Evolutionary conservation across 2,329 filamentous ascomycete genomes (phyloP).

Genomic region (Lasiodiplodia gonubiensis): DNA sequence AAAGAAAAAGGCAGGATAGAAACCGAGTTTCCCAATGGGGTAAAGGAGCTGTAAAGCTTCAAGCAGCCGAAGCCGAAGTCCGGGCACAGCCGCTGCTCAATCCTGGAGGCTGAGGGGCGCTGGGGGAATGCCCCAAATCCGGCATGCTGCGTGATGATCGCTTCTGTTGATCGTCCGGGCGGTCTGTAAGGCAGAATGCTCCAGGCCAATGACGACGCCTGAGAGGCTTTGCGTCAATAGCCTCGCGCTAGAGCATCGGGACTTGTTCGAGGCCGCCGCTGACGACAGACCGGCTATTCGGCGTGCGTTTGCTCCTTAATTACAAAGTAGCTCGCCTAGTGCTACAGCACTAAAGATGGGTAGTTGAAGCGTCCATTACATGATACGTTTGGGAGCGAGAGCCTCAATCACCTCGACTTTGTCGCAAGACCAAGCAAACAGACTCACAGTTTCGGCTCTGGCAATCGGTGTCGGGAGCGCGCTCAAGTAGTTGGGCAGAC

Average conservation of each 20-base stretch:
- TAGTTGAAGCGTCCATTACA: too few species aligned
- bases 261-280: neutral
- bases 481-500: neutral
- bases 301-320: neutral
- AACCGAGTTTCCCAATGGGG: constrained; percentile 12
- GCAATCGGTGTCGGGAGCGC: neutral
- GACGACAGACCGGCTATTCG: neutral
- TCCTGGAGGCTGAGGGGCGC: constrained; percentile 10
- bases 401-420: too few species aligned
- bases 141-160: constrained; percentile 15
- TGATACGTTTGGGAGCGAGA: too few species aligned
- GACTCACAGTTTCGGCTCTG: neutral
- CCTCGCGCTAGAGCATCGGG: neutral
- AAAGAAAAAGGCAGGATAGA: neutral
- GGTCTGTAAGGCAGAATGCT: neutral
- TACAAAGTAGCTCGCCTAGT: too few species aligned
- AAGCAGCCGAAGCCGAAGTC: constrained; percentile 1
- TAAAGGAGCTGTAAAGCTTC: neutral
- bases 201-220: neutral
- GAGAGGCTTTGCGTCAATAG: neutral
- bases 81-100: constrained; percentile 6
- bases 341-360: too few species aligned
- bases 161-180: constrained; percentile 5
- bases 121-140: neutral
- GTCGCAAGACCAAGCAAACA: too few species aligned